Evolutionary conservation across 2,329 filamentous ascomycete genomes (phyloP).

Genomic region (Eurotiales sp.): DNA sequence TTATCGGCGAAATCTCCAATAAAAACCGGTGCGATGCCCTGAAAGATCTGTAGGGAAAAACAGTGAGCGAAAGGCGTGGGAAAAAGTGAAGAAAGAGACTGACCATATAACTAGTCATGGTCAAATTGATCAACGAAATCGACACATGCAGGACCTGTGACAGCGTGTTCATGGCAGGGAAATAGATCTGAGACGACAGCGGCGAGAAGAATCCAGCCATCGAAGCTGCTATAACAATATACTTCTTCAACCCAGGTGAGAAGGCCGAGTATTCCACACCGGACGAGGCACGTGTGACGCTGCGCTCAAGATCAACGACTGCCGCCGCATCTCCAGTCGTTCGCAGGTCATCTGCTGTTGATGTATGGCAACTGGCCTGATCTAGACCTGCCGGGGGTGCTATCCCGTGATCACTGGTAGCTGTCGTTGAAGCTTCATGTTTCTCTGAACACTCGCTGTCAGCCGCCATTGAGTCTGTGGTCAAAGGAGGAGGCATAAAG

Average conservation of each 20-base stretch:
- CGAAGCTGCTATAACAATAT: slow-evolving; percentile 20
- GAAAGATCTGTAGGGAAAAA: slow-evolving; percentile 50
- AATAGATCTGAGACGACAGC: slow-evolving; percentile 46
- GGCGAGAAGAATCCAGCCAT: slow-evolving; percentile 39
- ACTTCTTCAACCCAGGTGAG: slow-evolving; percentile 17
- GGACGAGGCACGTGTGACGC: slow-evolving; percentile 6
- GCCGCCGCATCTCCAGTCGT: neutral
- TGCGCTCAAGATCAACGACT: slow-evolving; percentile 4
- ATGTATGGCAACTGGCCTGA: neutral
- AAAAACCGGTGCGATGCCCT: slow-evolving; percentile 52
- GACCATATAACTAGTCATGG: slow-evolving; percentile 49
- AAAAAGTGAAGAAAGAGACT: slow-evolving; percentile 37
- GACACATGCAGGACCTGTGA: slow-evolving; percentile 40
- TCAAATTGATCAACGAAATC: slow-evolving; percentile 38
- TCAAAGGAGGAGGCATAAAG: neutral
- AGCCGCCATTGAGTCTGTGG: neutral
- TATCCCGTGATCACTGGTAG: neutral
- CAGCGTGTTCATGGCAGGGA: slow-evolving; percentile 42
- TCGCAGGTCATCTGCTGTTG: neutral
- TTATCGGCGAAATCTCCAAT: slow-evolving; percentile 51
- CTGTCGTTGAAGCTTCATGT: neutral
- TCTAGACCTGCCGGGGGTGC: too few species aligned
- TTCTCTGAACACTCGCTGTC: neutral
- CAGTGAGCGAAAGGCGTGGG: neutral
- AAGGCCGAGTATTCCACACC: slow-evolving; percentile 20